phyloP scores from a whole-genome alignment of 345 rosid species.

The Pugionium cornutum region DNA sequence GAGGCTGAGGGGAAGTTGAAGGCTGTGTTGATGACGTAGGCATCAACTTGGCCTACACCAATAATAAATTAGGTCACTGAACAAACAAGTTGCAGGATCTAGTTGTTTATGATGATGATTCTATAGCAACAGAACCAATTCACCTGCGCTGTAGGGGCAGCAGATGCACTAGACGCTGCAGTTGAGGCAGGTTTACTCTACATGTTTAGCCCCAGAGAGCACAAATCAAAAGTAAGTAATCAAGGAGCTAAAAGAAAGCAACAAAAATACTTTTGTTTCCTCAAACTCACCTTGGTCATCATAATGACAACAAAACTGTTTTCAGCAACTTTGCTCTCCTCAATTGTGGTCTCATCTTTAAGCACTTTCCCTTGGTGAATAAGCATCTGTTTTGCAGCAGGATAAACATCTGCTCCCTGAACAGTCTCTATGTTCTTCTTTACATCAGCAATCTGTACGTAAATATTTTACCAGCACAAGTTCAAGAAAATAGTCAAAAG shows the following conservation, averaged over 20 bases:
- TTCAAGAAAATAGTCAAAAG: neutral
- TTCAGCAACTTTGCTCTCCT: slow-evolving; percentile 69
- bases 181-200: slow-evolving; percentile 63
- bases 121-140: slow-evolving; percentile 20
- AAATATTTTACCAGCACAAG: neutral
- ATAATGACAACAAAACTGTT: slow-evolving; percentile 79
- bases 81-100: slow-evolving; percentile 24
- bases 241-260: slow-evolving; percentile 4
- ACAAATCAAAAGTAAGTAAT: neutral
- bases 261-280: neutral
- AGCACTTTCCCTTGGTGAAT: slow-evolving; percentile 87
- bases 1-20: slow-evolving; percentile 48
- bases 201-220: slow-evolving; percentile 1
- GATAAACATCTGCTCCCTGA: slow-evolving; percentile 68
- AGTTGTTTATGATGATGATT: neutral
- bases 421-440: slow-evolving; percentile 70
- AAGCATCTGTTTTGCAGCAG: slow-evolving; percentile 77
- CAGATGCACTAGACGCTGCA: slow-evolving; percentile 57
- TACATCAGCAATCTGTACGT: slow-evolving; percentile 65
- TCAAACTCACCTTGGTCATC: slow-evolving; percentile 63
- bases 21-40: slow-evolving; percentile 44
- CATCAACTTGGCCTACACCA: slow-evolving; percentile 53
- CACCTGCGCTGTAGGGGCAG: slow-evolving; percentile 56
- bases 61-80: slow-evolving; percentile 1
- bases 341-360: slow-evolving; percentile 71